Percentiles rank a stretch among this genome's conserved stretches.
phyloP scores from a whole-genome alignment of 179 eudicot genomes.

The Silene vulgaris region DNA sequence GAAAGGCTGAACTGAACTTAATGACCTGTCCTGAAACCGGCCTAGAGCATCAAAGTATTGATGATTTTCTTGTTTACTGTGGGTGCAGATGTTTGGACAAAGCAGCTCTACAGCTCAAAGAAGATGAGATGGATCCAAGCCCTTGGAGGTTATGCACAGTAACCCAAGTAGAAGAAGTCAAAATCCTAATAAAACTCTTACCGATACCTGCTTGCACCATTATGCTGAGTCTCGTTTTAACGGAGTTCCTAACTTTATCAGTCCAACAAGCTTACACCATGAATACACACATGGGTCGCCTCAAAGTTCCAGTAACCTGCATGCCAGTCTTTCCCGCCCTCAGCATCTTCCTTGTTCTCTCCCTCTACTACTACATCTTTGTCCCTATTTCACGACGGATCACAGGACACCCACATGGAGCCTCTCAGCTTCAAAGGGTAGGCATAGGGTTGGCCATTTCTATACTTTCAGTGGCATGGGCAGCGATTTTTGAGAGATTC shows the following conservation, averaged over 20 bases:
- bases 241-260: constrained; percentile 74
- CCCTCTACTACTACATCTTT: constrained; percentile 68
- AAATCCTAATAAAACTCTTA: constrained; percentile 58
- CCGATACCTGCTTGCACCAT: constrained; percentile 78
- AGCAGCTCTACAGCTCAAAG: constrained; percentile 74
- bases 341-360: constrained; percentile 73
- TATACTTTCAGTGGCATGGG: constrained; percentile 70
- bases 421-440: constrained; percentile 87
- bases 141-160: constrained; percentile 90
- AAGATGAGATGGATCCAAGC: constrained; percentile 49
- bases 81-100: constrained; percentile 64
- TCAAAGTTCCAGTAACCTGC: constrained; percentile 90
- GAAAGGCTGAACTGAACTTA: not conserved
- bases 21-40: not conserved
- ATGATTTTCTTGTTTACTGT: not conserved
- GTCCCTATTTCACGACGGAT: constrained; percentile 66
- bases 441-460: constrained; percentile 85
- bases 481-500: constrained; percentile 70
- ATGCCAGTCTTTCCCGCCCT: constrained; percentile 93
- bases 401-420: constrained; percentile 89
- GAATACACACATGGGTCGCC: constrained; percentile 65
- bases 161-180: constrained; percentile 92
- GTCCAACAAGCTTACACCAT: constrained; percentile 86
- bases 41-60: not conserved
- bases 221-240: constrained; percentile 56